These are phyloP conservation scores for Collybia sp. DNA, from an alignment of 768 basidiomycete genomes.

Conservation along the genomic window DNA sequence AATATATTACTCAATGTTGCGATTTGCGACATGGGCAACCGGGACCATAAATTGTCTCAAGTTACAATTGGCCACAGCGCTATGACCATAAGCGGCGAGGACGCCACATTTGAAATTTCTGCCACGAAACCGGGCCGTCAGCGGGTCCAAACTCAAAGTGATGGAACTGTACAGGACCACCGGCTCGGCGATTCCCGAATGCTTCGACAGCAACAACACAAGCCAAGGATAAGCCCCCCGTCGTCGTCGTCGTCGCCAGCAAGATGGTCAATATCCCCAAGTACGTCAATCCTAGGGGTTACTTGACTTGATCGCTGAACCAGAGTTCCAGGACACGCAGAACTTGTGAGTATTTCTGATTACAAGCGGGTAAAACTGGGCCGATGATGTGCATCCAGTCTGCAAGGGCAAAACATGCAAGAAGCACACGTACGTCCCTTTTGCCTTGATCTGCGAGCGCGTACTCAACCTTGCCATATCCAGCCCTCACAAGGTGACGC, in stretches of 20 bases:
- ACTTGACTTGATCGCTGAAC: slow-evolving; percentile 8
- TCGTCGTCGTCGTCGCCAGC: slow-evolving; percentile 35
- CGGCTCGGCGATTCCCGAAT: slow-evolving; percentile 30
- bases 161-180: slow-evolving; percentile 31
- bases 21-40: no score
- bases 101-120: no score
- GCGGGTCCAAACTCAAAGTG: slow-evolving; percentile 22
- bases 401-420: slow-evolving; percentile 97
- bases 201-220: slow-evolving; percentile 23
- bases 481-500: slow-evolving; percentile 98
- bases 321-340: slow-evolving; percentile 68
- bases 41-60: no score
- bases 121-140: no score
- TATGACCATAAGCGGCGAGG: no score
- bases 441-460: background rate
- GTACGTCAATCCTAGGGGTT: slow-evolving; percentile 39
- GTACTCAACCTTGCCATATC: slow-evolving; percentile 3
- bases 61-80: no score
- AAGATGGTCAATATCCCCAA: slow-evolving; percentile 96
- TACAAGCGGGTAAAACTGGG: slow-evolving; percentile 3
- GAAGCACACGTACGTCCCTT: slow-evolving; percentile 86
- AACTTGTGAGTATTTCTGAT: slow-evolving; percentile 72
- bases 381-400: slow-evolving; percentile 33
- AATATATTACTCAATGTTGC: no score
- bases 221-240: slow-evolving; percentile 22